phyloP scores from a whole-genome alignment of 1,284 basidiomycete species.

The Melampsora americana region DNA sequence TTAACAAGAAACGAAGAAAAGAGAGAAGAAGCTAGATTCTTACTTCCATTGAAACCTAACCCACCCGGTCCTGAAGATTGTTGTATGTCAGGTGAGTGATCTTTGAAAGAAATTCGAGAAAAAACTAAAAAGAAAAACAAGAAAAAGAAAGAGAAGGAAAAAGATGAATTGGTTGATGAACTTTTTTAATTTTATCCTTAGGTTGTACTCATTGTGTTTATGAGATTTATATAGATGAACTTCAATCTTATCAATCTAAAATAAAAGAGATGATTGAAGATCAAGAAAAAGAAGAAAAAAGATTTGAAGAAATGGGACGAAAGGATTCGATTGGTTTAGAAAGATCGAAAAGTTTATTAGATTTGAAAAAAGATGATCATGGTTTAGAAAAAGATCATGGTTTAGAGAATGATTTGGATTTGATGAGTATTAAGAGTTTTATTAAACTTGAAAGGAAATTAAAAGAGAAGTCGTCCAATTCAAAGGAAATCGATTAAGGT shows the following conservation, averaged over 20 bases:
- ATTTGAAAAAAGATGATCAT: neutral
- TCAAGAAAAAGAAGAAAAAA: no score
- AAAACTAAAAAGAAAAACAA: no score
- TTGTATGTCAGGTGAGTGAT: slow-evolving; percentile 1
- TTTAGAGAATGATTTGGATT: neutral
- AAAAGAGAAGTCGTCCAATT: neutral
- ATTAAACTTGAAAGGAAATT: neutral
- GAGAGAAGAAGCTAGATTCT: neutral
- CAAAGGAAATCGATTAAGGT: no score
- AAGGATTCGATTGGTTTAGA: no score
- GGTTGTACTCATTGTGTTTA: neutral
- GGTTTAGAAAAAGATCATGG: no score
- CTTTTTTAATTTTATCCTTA: neutral
- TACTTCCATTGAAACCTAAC: neutral
- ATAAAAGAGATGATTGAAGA: neutral
- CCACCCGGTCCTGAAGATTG: neutral
- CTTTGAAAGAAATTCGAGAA: no score
- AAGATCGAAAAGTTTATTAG: neutral
- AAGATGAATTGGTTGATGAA: neutral
- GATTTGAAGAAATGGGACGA: neutral
- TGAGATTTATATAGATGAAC: neutral
- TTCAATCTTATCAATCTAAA: neutral
- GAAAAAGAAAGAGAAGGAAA: neutral
- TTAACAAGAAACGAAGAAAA: neutral
- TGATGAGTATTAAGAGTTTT: neutral